Base-by-base conservation (phyloP, 1,284 basidiomycete species). In the Ganoderma sp. region DNA sequence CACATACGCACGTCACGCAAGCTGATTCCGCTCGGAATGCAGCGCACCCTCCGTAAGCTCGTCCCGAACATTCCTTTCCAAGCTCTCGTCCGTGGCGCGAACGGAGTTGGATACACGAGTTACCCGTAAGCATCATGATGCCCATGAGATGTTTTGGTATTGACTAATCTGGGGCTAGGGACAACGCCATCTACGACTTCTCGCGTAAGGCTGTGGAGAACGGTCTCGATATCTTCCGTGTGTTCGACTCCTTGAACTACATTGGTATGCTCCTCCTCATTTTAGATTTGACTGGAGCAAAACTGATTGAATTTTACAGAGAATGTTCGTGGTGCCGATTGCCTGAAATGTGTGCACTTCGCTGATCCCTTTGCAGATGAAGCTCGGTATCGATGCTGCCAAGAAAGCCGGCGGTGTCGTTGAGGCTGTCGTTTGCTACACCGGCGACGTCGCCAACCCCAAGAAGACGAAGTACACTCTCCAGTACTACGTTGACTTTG, bases 121-220 rank as follows among this genome's bases (percentile, higher is more conserved):
- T 99, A 99, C 83, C 97, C 98, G 92, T 94, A 76, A 77, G 92
- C 84, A 28, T 58, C 45, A 32, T 4, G n/a, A 25, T 32, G 17
- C 41, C 41, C 14, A 17, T 7, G 37, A 48, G 14, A 32, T 9
- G 28, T 17, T 2, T 6, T 34, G 28, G 25, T 28, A 34, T 56
- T 56, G 28, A 10, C 28, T 59, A 14, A 6, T 25, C 3, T 32
- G 22, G 22, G 22, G 25, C n/a, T 41, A 94, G 92, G 41, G 98
- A 99, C 82, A 99, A 99, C 77, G 97, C 96, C 72, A 99, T 99
- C 83, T 99, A 99, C 82, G 98, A 99, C 80, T 97, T 97, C 84
- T 96, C 93, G 69, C 97, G 96, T 86, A 94, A 98, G 82, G 98
- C 98, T 25, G 97, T 99, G 37, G 97, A 99, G 84, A 98, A 97